Base-by-base conservation (phyloP, 805 yeast species). In the Barnettozyma populi region DNA sequence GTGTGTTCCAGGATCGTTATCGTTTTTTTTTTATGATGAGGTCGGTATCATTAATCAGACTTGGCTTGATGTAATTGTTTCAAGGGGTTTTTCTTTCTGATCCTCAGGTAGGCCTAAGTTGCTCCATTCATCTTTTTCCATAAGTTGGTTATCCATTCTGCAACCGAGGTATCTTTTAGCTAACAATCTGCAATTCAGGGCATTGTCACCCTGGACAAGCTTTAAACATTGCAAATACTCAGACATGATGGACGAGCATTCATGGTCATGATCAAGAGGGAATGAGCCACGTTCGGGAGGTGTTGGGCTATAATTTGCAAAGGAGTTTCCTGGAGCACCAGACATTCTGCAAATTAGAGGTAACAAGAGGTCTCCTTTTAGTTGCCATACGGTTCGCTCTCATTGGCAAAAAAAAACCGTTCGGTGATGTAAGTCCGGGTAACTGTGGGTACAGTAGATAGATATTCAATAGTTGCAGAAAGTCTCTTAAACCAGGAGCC, bases 261-360 rank as follows among this genome's bases (percentile, higher is more conserved):
- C 98, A 7, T 76, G 77, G 50, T 78, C 82, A 61, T 92, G 99
- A 61, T 92, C 99, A 40, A 92, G 70, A 0, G 98, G 99, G 66
- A 92, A 92, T 0, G 98, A 88, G 0, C 99, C 99, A 55, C 97
- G 72, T 55, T 92, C 96, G 2, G 99, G 99, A 20, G 99, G 96
- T 0, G 92, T 84, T 9, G 97, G 96, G 13, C 80, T 72, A 72
- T 84, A 75, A 37, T 73, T 68, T 37, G 67, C 63, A 42, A 74
- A 56, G 14, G 75, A 61, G 49, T 72, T 73, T 31, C 81, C 80
- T 16, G 52, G 52, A 4, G 52, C 52, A 18, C 52, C 52, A 11
- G 52, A 49, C 52, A 49, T 49, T 18, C 5, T 36, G 37, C 37
- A 5, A 35, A 20, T 10, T 18, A n/a, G 20, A 20, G 10, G 16